Conservation (phyloP, 148 eudicot genomes). For the Camellia lanceoleosa region DNA sequence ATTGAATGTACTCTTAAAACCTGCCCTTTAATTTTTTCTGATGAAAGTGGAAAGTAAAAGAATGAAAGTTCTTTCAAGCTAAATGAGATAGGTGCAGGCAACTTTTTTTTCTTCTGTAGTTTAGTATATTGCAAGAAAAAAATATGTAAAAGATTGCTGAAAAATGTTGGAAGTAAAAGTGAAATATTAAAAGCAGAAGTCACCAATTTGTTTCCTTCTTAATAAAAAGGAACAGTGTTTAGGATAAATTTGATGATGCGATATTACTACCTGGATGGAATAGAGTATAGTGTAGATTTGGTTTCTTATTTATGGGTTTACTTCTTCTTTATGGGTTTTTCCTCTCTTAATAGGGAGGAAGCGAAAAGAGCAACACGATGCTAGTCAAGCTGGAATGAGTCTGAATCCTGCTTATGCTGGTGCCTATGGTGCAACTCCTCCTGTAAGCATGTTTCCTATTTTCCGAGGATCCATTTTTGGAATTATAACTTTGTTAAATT, state of each 20-base stretch:
- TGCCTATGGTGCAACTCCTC: constrained; percentile 71
- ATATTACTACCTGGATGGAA: neutral
- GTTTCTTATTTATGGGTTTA: neutral
- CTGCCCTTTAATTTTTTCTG: neutral
- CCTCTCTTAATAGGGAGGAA: constrained; percentile 49
- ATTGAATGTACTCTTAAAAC: neutral
- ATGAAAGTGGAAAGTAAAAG: neutral
- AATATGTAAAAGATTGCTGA: neutral
- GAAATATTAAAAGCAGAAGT: neutral
- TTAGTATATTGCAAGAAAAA: neutral
- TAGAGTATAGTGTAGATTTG: neutral
- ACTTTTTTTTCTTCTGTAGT: neutral
- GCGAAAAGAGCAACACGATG: constrained; percentile 76
- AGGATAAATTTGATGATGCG: neutral
- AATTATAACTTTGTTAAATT: neutral
- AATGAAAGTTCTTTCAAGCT: neutral
- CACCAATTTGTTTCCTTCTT: neutral
- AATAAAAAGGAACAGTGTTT: neutral
- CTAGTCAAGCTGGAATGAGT: constrained; percentile 66
- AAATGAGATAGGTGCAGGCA: neutral
- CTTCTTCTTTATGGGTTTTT: neutral
- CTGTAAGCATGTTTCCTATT: constrained; percentile 45
- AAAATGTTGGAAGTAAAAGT: neutral
- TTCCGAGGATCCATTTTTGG: neutral
- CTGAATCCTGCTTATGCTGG: constrained; percentile 58